Evolutionary conservation across 1,284 basidiomycete species (phyloP).

Genomic region (Microbotryum saponariae): DNA sequence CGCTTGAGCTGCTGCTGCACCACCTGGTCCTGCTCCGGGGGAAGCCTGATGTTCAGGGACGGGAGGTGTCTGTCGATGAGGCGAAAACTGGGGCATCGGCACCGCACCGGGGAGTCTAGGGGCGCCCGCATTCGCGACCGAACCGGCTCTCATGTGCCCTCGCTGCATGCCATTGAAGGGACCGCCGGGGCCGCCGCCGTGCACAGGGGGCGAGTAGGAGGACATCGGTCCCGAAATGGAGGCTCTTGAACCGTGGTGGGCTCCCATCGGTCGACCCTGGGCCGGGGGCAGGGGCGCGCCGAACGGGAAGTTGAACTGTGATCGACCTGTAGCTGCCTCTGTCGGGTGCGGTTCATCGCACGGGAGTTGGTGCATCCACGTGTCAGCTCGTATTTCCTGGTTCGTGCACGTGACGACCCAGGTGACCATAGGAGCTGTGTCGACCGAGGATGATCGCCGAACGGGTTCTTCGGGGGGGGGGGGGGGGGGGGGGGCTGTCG

Average conservation of each 20-base stretch:
- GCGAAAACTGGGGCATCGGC: background rate
- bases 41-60: conserved; percentile 1
- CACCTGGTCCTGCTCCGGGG: background rate
- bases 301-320: conserved; percentile 41
- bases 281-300: conserved; percentile 18
- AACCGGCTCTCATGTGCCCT: too few species aligned
- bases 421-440: background rate
- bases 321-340: conserved; percentile 40
- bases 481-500: too few species aligned
- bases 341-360: background rate
- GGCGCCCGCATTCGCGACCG: too few species aligned
- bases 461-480: background rate
- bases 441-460: background rate
- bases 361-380: too few species aligned
- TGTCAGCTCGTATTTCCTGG: background rate
- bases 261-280: conserved; percentile 21
- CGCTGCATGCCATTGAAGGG: too few species aligned
- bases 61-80: background rate
- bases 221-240: conserved; percentile 37
- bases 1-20: too few species aligned
- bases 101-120: too few species aligned
- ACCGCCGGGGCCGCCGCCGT: background rate
- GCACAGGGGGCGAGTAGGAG: conserved; percentile 28
- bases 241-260: conserved; percentile 33
- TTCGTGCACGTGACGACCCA: too few species aligned